phyloP scores from a whole-genome alignment of 2,329 filamentous ascomycete genomes.

The Scortechinia acanthostroma region DNA sequence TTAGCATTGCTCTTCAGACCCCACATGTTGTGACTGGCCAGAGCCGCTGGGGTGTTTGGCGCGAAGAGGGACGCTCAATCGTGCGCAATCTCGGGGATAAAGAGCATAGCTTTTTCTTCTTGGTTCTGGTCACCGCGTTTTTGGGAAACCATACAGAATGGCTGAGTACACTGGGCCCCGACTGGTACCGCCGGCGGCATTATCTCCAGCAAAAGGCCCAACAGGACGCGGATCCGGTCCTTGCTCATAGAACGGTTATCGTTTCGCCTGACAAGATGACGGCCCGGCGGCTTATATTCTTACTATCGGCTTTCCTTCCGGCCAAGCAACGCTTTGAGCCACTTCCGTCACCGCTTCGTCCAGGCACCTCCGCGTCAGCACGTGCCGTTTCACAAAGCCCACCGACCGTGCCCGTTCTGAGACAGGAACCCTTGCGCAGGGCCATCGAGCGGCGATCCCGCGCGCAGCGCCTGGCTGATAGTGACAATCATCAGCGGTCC shows the following conservation, averaged over 20 bases:
- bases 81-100: constrained; percentile 42
- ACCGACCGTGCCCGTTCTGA: constrained; percentile 34
- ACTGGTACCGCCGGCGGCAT: constrained; percentile 41
- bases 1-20: constrained; percentile 43
- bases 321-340: constrained; percentile 28
- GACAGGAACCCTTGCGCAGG: constrained; percentile 41
- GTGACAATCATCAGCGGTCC: constrained; percentile 16
- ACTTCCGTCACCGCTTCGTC: constrained; percentile 23
- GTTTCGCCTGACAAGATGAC: constrained; percentile 51
- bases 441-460: constrained; percentile 40
- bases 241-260: constrained; percentile 45
- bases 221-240: constrained; percentile 32
- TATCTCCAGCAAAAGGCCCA: constrained; percentile 38
- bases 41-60: constrained; percentile 51
- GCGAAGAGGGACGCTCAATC: constrained; percentile 50
- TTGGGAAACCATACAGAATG: constrained; percentile 52
- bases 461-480: constrained; percentile 30
- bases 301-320: constrained; percentile 49
- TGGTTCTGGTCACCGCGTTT: constrained; percentile 49
- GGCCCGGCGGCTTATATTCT: constrained; percentile 45
- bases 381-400: constrained; percentile 43
- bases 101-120: constrained; percentile 51
- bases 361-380: constrained; percentile 31
- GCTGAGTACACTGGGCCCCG: constrained; percentile 43
- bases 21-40: constrained; percentile 48